Conservation (phyloP, 768 basidiomycete genomes). For the Tylopilus subfusipes region DNA sequence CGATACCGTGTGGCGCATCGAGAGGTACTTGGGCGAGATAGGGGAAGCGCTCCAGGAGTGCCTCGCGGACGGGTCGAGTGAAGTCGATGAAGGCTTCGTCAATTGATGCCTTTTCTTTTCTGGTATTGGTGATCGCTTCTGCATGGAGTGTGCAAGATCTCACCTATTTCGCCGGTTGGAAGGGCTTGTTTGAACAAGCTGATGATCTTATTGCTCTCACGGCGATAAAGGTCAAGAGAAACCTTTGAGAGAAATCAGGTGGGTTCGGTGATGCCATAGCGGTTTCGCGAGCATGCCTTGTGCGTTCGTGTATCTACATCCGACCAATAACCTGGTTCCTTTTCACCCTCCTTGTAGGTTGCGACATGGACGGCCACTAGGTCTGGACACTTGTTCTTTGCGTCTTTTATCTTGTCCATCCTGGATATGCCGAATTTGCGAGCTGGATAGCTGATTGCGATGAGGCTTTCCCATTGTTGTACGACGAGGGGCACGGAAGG, state of each 20-base stretch:
- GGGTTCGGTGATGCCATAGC: background rate
- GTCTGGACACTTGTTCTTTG: conserved; percentile 81
- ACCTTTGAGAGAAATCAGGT: conserved; percentile 46
- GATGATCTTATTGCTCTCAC: conserved; percentile 86
- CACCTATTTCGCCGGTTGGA: conserved; percentile 80
- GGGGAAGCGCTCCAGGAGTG: conserved; percentile 71
- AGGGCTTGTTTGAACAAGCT: conserved; percentile 76
- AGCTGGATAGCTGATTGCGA: conserved; percentile 96
- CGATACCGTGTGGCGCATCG: conserved; percentile 65
- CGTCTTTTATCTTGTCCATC: conserved; percentile 79
- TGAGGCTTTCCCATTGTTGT: conserved; percentile 83
- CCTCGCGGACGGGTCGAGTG: conserved; percentile 72
- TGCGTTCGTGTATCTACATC: conserved; percentile 85
- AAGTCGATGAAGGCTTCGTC: conserved; percentile 97
- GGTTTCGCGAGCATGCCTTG: conserved; percentile 55
- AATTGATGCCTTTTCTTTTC: conserved; percentile 90
- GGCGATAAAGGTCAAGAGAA: conserved; percentile 88
- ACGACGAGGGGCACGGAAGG: conserved; percentile 72
- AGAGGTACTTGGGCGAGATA: conserved; percentile 68
- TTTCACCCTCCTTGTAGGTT: conserved; percentile 86
- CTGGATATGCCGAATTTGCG: conserved; percentile 91
- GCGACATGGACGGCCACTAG: conserved; percentile 88
- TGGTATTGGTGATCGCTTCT: background rate
- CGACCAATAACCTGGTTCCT: conserved; percentile 89
- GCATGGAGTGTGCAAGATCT: conserved; percentile 9